A percentile compares a stretch with the other conserved stretches of the same genome.
Evolutionary conservation across 2,329 filamentous ascomycete genomes (phyloP).

Genomic region (Periglandula ipomoeae): DNA sequence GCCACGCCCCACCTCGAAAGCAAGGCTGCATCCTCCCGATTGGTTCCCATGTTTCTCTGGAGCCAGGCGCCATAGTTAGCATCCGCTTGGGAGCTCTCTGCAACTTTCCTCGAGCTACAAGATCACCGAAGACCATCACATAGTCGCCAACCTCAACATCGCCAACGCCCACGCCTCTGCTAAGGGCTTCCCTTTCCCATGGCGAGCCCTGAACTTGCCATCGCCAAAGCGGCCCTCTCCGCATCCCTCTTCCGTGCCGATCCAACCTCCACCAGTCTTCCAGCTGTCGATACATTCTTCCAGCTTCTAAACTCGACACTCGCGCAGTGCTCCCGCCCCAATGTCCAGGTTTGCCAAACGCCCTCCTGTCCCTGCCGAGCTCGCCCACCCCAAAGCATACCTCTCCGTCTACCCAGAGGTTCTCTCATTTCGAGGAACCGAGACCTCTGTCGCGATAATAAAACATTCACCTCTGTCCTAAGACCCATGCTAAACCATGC

Average conservation of each 20-base stretch:
- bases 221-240: constrained; percentile 70
- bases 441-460: too few species aligned
- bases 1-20: not conserved
- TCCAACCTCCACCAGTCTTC: constrained; percentile 57
- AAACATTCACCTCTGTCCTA: too few species aligned
- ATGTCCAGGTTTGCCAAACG: constrained; percentile 72
- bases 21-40: not conserved
- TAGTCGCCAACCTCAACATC: not conserved
- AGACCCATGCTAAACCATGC: constrained; percentile 12
- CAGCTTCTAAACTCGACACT: constrained; percentile 54
- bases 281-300: constrained; percentile 63
- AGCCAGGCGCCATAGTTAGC: not conserved
- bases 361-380: constrained; percentile 5
- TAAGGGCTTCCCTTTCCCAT: constrained; percentile 29
- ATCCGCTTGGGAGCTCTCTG: not conserved
- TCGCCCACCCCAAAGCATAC: not conserved
- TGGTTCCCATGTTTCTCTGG: not conserved
- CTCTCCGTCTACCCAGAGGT: not conserved
- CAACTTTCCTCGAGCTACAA: not conserved
- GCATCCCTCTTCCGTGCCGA: constrained; percentile 66
- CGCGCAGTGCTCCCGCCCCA: constrained; percentile 64
- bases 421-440: too few species aligned
- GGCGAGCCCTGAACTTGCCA: constrained; percentile 62
- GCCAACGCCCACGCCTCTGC: not conserved
- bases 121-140: not conserved